Percentiles rank a stretch among this genome's conserved stretches.
Evolutionary conservation across 805 yeast species (phyloP).

Genomic region (Sugiyamaella smithiae): DNA sequence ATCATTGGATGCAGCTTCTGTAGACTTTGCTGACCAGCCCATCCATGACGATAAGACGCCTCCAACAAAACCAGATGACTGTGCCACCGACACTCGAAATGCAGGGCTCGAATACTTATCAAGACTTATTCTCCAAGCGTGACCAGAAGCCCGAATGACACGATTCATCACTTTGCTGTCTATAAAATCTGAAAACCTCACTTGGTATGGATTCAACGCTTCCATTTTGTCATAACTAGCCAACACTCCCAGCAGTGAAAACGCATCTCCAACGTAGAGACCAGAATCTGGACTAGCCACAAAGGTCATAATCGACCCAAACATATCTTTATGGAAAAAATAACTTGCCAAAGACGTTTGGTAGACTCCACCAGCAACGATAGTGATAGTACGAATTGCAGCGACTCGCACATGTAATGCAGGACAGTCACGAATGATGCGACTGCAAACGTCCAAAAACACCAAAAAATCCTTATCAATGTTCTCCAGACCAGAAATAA

Average conservation of each 20-base stretch:
- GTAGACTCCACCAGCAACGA: slow-evolving; percentile 32
- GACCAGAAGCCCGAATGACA: slow-evolving; percentile 30
- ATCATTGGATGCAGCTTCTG: background rate
- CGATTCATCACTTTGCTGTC: slow-evolving; percentile 36
- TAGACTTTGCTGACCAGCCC: background rate
- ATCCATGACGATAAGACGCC: slow-evolving; percentile 2
- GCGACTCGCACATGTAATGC: slow-evolving; percentile 21
- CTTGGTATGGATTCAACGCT: slow-evolving; percentile 36
- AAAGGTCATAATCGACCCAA: slow-evolving; percentile 35
- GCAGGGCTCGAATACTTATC: slow-evolving; percentile 17
- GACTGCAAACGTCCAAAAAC: slow-evolving; percentile 29
- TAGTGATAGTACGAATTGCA: slow-evolving; percentile 31
- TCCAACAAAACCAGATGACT: slow-evolving; percentile 2
- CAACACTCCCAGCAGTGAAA: slow-evolving; percentile 37
- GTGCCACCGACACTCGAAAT: background rate
- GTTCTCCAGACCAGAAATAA: slow-evolving; percentile 36
- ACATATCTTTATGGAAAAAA: slow-evolving; percentile 37
- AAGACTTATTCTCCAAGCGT: slow-evolving; percentile 24
- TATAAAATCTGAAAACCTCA: slow-evolving; percentile 38
- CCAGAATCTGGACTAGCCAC: slow-evolving; percentile 29
- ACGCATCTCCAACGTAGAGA: slow-evolving; percentile 34
- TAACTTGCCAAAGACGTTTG: slow-evolving; percentile 35
- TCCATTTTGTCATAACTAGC: slow-evolving; percentile 37
- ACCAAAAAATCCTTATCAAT: slow-evolving; percentile 32
- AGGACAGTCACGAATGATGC: slow-evolving; percentile 26